Percentiles rank a stretch among this genome's conserved stretches.
Conservation (phyloP, 2,329 filamentous ascomycete species). For the Tolypocladium nubicola region DNA sequence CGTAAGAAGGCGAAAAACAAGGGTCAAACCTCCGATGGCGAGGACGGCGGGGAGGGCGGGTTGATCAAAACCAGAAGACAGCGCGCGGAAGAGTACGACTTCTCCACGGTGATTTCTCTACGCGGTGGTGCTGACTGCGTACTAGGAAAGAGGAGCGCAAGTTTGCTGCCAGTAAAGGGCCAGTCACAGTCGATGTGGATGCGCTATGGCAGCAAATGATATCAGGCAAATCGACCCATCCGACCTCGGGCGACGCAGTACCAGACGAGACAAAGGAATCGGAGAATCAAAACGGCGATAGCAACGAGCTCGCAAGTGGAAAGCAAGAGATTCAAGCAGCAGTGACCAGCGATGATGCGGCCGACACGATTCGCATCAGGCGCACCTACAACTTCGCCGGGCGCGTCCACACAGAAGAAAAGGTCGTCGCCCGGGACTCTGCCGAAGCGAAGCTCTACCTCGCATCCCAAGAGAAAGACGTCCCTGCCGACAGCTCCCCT, state of each 20-base stretch:
- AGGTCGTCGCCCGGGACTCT: conserved; percentile 53
- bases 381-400: conserved; percentile 68
- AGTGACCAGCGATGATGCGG: conserved; percentile 11
- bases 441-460: conserved; percentile 57
- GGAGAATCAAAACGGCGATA: background rate
- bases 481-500: conserved; percentile 15
- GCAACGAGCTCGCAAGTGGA: background rate
- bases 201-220: conserved; percentile 60
- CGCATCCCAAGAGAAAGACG: conserved; percentile 32
- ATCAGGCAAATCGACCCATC: conserved; percentile 19
- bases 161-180: conserved; percentile 38
- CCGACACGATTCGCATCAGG: conserved; percentile 50
- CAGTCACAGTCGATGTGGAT: conserved; percentile 61
- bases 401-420: conserved; percentile 61
- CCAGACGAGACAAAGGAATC: background rate
- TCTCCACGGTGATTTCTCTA: background rate
- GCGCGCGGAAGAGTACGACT: conserved; percentile 48
- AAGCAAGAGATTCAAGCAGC: background rate
- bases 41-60: conserved; percentile 48
- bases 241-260: background rate
- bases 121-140: conserved; percentile 3
- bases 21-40: conserved; percentile 30
- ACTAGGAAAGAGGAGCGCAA: conserved; percentile 47
- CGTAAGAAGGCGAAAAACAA: conserved; percentile 33
- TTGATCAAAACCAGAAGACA: conserved; percentile 65